Evolutionary conservation across 805 yeast genomes (phyloP), one percentile per base, ranked within the genome.

Genomic region (Maudiozyma turicensis): DNA sequence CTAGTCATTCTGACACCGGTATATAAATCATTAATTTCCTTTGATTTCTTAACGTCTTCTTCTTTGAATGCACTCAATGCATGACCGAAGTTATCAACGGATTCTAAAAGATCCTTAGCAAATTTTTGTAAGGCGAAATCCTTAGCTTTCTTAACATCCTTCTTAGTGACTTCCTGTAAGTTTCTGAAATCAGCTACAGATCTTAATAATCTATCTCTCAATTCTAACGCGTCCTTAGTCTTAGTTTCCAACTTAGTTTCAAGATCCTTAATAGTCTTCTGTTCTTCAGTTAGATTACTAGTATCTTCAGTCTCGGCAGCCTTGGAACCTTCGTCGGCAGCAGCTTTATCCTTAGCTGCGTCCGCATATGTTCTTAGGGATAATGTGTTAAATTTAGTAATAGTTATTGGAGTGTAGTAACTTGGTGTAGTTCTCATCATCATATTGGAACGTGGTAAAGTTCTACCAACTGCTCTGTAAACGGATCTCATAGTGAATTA

Each of bases 1-100:
- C 84, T 83, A 48, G 95, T 89, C 96, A 89, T 86, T 60, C 80
- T 78, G 51, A 89, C 90, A 64, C 97, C 97, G 37, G 88, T 93
- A 65, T 81, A 84, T 55, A 89, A 72, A 65, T 82, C 84, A 54
- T 78, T 75, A 52, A 90, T 77, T 63, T 84, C 93, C 49, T 71
- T 68, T 58, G 81, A 80, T 35, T 76, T 66, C 49, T 73, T 74
- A 45, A 79, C 65, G 32, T 81, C 77, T 44, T 82, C 86, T 55
- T 75, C 79, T 57, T 76, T 75, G 56, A 86, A 89, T 1, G 89
- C 80, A 54, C 73, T 71, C 58, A 90, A 73, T 8, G 96, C 96
- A 59, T 90, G 86, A 42, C 85, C 86, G 63, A 89, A 88, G 71
- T 89, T 89, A 64, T 89, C 97, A 41, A 89, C 78, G 6, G 95